Evolutionary conservation across 2,329 filamentous ascomycete genomes (phyloP), one percentile per base, ranked within the genome.

Genomic region (Colletotrichum sp.): DNA sequence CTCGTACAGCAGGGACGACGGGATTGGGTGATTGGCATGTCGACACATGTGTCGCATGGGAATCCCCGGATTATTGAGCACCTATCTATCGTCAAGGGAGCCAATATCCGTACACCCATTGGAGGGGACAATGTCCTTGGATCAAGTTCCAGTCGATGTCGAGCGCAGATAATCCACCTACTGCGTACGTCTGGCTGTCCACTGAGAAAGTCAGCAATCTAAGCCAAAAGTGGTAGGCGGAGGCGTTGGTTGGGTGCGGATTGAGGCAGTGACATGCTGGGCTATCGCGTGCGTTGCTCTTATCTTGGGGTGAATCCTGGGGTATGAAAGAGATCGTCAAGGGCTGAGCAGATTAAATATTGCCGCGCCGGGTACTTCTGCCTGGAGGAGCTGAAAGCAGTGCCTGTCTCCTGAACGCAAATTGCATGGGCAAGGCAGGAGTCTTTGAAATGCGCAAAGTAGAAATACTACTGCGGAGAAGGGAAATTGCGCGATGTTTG

Each of bases 21-120:
- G 12, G 8, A 62, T 59, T 64, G 36, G 52, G 52, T 21, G 30
- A 52, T 36, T 49, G 49, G 28, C 60, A 65, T 28, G 57, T 34
- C 34, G 57, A 52, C 57, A 18, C 26, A 6, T 3, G 21, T 9
- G 44, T 70, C 28, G 68, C 68, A 49, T 63, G 57, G 57, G 59
- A 52, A 57, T 39, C 69, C 73, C 69, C 73, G 64, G 69, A 73
- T 69, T 68, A 30, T 60, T 64, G 44, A 21, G 28, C 10, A 52
- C n/a, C 44, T 52, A 52, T 52, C 44, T 30, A 36, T 72, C 36
- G 52, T 62, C 36, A 34, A 36, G 28, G 28, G n/a, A 26, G 0
- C 30, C 52, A 57, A 36, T 63, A 21, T 5, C n/a, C n/a, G 44
- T 8, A 52, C n/a, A 52, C n/a, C n/a, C 44, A 52, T 21, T 52